Evolutionary conservation across 495 filamentous ascomycete species (phyloP), one percentile per base, ranked within the genome.

Genomic region (Neurospora hispaniola): DNA sequence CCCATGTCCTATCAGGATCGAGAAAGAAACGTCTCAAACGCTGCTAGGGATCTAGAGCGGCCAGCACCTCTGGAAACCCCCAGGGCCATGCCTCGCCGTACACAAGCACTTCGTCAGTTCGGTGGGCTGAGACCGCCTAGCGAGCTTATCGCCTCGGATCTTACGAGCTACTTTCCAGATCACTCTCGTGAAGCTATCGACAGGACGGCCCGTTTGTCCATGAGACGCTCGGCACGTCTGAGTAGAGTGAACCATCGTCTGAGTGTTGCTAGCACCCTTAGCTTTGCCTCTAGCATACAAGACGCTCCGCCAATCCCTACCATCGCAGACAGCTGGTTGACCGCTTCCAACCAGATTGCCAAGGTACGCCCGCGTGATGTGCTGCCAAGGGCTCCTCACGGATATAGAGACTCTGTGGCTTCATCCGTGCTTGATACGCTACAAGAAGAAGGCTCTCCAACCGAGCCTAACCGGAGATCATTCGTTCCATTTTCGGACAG

Each of bases 141-240:
- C 80, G 96, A 98, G 83, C 87, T 99, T 83, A 98, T 99, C 78
- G 96, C 94, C 68, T 94, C 94, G 39, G 96, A 99, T 79, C 86
- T 98, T 48, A 92, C 92, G 14, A 94, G 94, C 8, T 99, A 98
- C 83, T 99, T 99, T 87, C 96, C 96, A 2, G 94, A 97, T 76
- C 94, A 97, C 78, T 90, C 93, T 44, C 89, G 91, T 70, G 93
- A 97, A 79, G 92, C 94, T 72, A 96, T 99, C 74, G 96, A 97
- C 77, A 89, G 93, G 77, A 98, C 96, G 0, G 93, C 97, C 75
- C 91, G 94, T 46, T 89, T 97, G 82, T 97, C 94, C 2, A 90
- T 97, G 76, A 88, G 96, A 62, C 89, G 96, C 78, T 98, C 96
- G 48, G 91, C 90, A 54, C 90, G 96, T 59, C 86, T 98, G 44